Conservation (phyloP, 495 filamentous ascomycete genomes). For the Hapsidospora chrysogenum region DNA sequence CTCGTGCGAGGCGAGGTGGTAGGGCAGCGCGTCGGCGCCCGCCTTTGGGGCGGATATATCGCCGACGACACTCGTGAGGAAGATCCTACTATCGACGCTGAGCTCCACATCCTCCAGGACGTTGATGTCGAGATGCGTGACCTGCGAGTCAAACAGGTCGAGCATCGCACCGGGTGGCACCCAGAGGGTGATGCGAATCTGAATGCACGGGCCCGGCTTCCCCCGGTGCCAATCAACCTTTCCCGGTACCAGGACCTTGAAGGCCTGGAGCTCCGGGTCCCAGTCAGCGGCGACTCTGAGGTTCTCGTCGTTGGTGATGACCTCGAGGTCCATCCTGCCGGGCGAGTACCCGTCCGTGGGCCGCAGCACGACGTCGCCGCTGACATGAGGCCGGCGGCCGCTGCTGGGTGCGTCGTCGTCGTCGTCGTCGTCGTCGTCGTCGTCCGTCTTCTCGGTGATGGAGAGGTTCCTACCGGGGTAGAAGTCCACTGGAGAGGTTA, state of each 20-base stretch:
- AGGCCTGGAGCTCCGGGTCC: conserved; percentile 11
- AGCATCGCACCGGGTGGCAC: conserved; percentile 17
- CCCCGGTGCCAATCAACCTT: conserved; percentile 9
- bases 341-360: conserved; percentile 8
- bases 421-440: not conserved
- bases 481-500: too few species aligned
- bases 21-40: conserved; percentile 4
- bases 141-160: conserved; percentile 9
- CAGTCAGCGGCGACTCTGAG: conserved; percentile 13
- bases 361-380: conserved; percentile 24
- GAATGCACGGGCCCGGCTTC: conserved; percentile 16
- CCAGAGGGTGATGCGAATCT: conserved; percentile 22
- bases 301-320: conserved; percentile 18
- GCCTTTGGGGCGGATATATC: conserved; percentile 5
- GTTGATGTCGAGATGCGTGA: conserved; percentile 19
- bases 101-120: conserved; percentile 23
- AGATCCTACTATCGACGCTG: conserved; percentile 8
- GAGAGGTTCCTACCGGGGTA: not conserved
- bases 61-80: conserved; percentile 12
- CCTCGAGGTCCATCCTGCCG: conserved; percentile 15
- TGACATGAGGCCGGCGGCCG: too few species aligned
- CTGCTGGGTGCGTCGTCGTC: too few species aligned
- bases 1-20: conserved; percentile 15
- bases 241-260: conserved; percentile 16
- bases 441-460: not conserved